Conservation (phyloP, 441 rosid species). For the Populus trichocarpa region DNA sequence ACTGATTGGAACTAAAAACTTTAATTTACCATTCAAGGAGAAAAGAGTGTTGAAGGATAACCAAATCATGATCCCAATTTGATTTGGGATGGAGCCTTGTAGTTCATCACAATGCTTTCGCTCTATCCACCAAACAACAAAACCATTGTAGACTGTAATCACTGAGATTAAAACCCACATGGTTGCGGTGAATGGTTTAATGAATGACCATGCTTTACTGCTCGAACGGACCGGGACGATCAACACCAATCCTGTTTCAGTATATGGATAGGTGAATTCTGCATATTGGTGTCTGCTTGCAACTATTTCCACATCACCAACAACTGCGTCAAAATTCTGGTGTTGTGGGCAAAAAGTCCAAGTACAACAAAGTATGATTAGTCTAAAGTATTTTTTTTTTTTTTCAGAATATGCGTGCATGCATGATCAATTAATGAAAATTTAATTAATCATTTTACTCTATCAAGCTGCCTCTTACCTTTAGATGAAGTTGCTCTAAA, state of each 20-base stretch:
- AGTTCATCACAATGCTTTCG: conserved; percentile 7
- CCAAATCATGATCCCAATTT: conserved; percentile 23
- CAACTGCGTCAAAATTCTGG: conserved; percentile 21
- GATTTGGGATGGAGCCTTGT: conserved; percentile 10
- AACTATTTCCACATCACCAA: conserved; percentile 20
- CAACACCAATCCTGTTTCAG: conserved; percentile 22
- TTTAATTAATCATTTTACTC: too few species aligned
- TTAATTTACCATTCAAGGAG: conserved; percentile 19
- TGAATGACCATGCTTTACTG: conserved; percentile 23
- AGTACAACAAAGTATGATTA: neutral
- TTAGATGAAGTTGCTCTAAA: conserved; percentile 14
- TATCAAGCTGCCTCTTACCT: conserved; percentile 12
- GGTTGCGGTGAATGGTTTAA: conserved; percentile 30
- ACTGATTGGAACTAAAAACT: too few species aligned
- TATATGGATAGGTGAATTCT: conserved; percentile 27
- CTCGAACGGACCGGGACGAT: conserved; percentile 12
- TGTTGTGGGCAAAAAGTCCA: neutral
- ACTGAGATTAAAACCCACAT: conserved; percentile 26
- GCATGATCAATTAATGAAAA: too few species aligned
- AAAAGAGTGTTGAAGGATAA: conserved; percentile 27
- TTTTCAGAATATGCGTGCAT: too few species aligned
- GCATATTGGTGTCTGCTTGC: conserved; percentile 12
- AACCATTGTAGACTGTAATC: conserved; percentile 27
- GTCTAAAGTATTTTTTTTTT: neutral
- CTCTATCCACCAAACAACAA: conserved; percentile 36